Base-by-base conservation (phyloP, 805 yeast genomes). In the Candida peoriensis region DNA sequence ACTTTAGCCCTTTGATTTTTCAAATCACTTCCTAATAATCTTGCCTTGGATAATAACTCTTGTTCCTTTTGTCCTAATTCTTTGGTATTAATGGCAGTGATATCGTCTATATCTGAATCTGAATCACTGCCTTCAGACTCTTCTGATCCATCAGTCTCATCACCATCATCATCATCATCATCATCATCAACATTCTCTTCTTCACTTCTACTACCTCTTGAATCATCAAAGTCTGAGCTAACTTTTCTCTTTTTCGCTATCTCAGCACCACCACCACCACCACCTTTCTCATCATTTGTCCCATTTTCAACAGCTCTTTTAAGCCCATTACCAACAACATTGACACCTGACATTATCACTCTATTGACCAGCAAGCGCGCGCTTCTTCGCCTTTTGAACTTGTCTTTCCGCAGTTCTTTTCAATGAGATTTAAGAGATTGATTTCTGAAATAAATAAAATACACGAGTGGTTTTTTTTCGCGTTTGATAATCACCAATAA, bases 1-100 rank as follows among this genome's bases (percentile, higher is more conserved):
- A 78, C 72, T 30, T 69, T 67, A 0, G 74, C 68, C 30, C 75
- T 62, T 17, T 69, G 74, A 18, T 52, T 46, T 12, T 47, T 44
- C 26, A 61, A 39, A 8, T 48, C 52, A 8, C 54, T 33, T 23
- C 54, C 52, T 2, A 64, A 30, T 11, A 48, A 42, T 29, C 68
- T 52, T 18, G 61, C 57, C n/a, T 54, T 46, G 9, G 59, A 48
- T 25, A 63, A 36, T 8, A 61, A 46, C 6, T 52, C 46, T 20
- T 55, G 60, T 25, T 57, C 64, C 16, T 34, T 22, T 1, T 18
- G 28, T 6, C 33, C 39, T 15, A 27, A 32, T 7, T 41, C 47
- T 6, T 17, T 8, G 16, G 23, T 4, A 32, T 16, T 2, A 28
- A 14, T 7, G 2, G 15, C 5, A 5, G 12, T 5, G 19, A 12